These are phyloP conservation scores for Poronia punctata DNA, from an alignment of 495 filamentous ascomycete genomes.

Conservation along the genomic window DNA sequence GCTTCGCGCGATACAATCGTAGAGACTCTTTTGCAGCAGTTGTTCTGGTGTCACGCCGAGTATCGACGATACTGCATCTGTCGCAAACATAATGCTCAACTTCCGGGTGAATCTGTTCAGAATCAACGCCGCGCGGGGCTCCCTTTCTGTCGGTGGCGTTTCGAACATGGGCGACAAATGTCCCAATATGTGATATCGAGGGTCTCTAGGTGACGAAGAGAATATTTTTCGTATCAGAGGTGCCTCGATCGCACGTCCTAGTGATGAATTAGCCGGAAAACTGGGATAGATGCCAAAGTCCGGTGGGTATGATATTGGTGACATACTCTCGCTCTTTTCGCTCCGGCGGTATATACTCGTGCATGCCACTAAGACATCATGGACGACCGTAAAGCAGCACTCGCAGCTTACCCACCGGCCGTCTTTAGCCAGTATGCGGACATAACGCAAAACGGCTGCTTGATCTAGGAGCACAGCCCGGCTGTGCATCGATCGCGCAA, in stretches of 20 bases:
- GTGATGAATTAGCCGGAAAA: slow-evolving; percentile 11
- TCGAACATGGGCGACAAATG: slow-evolving; percentile 79
- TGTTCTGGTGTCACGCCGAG: slow-evolving; percentile 61
- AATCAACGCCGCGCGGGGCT: slow-evolving; percentile 78
- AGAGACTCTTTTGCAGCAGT: slow-evolving; percentile 66
- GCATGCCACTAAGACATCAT: slow-evolving; percentile 79
- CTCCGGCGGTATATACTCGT: slow-evolving; percentile 72
- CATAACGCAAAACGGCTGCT: slow-evolving; percentile 78
- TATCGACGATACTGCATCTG: slow-evolving; percentile 63
- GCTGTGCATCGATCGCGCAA: slow-evolving; percentile 65
- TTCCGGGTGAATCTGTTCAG: slow-evolving; percentile 83
- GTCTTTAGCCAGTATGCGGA: slow-evolving; percentile 57
- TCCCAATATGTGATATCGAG: slow-evolving; percentile 85
- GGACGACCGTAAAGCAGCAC: slow-evolving; percentile 83
- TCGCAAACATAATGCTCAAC: slow-evolving; percentile 80
- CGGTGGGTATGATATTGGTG: not conserved
- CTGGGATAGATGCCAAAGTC: slow-evolving; percentile 12
- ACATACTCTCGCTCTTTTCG: slow-evolving; percentile 66
- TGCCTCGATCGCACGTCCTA: slow-evolving; percentile 73
- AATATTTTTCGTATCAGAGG: slow-evolving; percentile 73
- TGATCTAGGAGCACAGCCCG: slow-evolving; percentile 74
- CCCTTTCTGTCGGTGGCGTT: slow-evolving; percentile 57
- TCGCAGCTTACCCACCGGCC: slow-evolving; percentile 78
- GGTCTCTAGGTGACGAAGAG: slow-evolving; percentile 73
- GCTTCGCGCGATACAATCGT: slow-evolving; percentile 71